phyloP scores from a whole-genome alignment of 768 basidiomycete genomes.

The Leucocoprinus birnbaumii region DNA sequence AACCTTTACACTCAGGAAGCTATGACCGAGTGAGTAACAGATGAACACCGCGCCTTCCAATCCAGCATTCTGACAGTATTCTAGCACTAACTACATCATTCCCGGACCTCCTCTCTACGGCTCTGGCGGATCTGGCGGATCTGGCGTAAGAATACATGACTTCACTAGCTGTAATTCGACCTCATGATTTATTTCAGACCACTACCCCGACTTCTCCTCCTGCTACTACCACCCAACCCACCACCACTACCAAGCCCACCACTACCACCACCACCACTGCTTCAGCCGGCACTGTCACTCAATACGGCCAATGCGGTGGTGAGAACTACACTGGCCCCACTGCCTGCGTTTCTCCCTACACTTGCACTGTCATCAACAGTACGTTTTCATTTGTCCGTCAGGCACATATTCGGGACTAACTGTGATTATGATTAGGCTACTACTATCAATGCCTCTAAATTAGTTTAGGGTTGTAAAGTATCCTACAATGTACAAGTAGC shows the following conservation, averaged over 20 bases:
- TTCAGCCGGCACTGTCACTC: conserved; percentile 27
- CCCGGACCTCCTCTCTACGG: conserved; percentile 48
- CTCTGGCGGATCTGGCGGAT: conserved; percentile 3
- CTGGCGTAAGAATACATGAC: neutral
- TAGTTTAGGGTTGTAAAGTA: too few species aligned
- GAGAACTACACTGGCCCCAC: conserved; percentile 35
- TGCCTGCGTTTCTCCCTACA: conserved; percentile 33
- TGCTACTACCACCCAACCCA: neutral
- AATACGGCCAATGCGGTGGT: conserved; percentile 44
- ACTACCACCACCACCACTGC: conserved; percentile 15
- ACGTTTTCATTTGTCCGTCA: conserved; percentile 8
- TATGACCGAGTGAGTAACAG: conserved; percentile 22
- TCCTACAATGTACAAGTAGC: too few species aligned
- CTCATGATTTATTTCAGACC: neutral
- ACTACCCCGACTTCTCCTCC: neutral
- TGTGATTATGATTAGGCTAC: conserved; percentile 21
- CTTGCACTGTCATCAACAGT: conserved; percentile 33
- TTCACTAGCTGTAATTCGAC: neutral
- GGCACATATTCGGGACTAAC: neutral
- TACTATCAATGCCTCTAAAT: conserved; percentile 38
- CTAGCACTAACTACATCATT: conserved; percentile 36
- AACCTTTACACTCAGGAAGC: conserved; percentile 38
- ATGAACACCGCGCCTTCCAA: neutral
- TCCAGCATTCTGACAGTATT: neutral
- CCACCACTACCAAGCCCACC: conserved; percentile 6